Evolutionary conservation across 164 flowering plant genomes (phyloP).

Genomic region (Vitis rupestris): DNA sequence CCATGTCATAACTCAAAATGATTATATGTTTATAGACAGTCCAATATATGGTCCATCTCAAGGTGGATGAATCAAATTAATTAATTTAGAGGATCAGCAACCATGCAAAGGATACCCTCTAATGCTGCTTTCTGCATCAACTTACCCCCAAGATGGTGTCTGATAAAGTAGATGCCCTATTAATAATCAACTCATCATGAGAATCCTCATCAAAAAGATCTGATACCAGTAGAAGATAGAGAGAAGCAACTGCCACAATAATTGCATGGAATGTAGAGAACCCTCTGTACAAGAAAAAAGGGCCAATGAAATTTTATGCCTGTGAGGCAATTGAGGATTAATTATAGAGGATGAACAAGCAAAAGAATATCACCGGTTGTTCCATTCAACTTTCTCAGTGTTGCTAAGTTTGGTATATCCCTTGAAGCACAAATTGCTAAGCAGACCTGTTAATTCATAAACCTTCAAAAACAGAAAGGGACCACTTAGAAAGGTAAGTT

Average conservation of each 20-base stretch:
- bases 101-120: neutral
- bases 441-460: conserved; percentile 43
- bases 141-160: conserved; percentile 58
- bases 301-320: neutral
- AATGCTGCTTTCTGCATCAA: neutral
- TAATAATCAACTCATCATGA: conserved; percentile 27
- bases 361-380: conserved; percentile 44
- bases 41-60: too few species aligned
- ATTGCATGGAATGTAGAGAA: conserved; percentile 74
- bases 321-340: neutral
- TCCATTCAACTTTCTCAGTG: conserved; percentile 58
- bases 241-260: conserved; percentile 47
- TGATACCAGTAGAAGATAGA: conserved; percentile 54
- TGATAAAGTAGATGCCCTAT: conserved; percentile 45
- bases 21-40: too few species aligned
- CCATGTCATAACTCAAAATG: too few species aligned
- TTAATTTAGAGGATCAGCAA: neutral
- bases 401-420: conserved; percentile 39
- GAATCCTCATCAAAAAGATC: conserved; percentile 44
- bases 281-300: conserved; percentile 40
- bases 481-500: neutral
- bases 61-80: neutral
- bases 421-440: conserved; percentile 39
- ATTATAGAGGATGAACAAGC: neutral
- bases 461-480: conserved; percentile 41